Conservation (phyloP, 257 asterid species). For the Plantago major region DNA sequence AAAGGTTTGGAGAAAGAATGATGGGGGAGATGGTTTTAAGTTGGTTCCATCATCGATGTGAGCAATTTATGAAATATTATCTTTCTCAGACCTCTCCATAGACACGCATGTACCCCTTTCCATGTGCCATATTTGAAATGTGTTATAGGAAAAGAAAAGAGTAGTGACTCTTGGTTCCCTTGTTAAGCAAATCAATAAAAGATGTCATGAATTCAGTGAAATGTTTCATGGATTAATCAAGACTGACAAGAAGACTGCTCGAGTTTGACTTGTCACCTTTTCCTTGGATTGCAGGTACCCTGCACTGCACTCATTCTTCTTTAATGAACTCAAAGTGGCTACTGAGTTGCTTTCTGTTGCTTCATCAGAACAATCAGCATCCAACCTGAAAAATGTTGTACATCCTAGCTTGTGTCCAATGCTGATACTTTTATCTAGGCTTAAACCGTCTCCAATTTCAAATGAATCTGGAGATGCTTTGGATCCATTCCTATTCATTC, state of each 20-base stretch:
- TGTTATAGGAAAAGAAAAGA: too few relatives aligned
- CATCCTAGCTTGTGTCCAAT: conserved; percentile 96
- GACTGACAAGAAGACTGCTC: conserved; percentile 1
- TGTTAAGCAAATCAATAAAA: too few relatives aligned
- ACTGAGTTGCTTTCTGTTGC: conserved; percentile 60
- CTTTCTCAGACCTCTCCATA: too few relatives aligned
- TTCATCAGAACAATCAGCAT: conserved; percentile 41
- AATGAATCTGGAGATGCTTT: conserved; percentile 70
- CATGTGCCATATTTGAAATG: too few relatives aligned
- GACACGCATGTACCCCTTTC: too few relatives aligned
- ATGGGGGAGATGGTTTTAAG: too few relatives aligned
- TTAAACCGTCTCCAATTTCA: conserved; percentile 79
- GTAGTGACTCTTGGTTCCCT: too few relatives aligned
- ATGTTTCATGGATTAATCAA: background rate
- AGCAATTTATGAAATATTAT: too few relatives aligned
- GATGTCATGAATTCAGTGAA: too few relatives aligned
- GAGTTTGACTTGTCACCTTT: conserved; percentile 2
- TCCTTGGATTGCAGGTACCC: conserved; percentile 67
- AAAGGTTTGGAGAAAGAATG: too few relatives aligned
- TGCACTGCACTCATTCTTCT: conserved; percentile 67
- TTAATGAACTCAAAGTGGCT: conserved; percentile 74
- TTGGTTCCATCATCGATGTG: too few relatives aligned
- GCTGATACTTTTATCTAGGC: conserved; percentile 82
- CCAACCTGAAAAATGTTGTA: conserved; percentile 61
- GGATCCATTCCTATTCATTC: conserved; percentile 84